Base-by-base conservation (phyloP, 1,284 basidiomycete genomes). In the Leccinum subatratum region DNA sequence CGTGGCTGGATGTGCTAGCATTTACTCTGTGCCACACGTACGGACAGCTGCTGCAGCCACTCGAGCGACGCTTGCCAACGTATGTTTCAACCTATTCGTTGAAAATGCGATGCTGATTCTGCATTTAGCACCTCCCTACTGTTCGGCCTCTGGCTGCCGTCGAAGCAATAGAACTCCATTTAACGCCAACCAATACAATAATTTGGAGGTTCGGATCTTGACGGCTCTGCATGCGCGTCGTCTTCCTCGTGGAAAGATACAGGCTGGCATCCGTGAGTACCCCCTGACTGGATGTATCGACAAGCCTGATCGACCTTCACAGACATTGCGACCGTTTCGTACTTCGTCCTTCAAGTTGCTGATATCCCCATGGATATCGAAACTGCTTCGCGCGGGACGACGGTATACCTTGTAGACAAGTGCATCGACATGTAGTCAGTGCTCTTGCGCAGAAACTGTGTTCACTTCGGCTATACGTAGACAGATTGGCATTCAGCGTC, bases 291-390 rank as follows among this genome's bases (percentile, higher is more conserved):
- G 20, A 60, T 14, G 62, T 60, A 12, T 54, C 22, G 1, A 14
- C 32, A 25, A 34, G 39, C 16, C 63, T 60, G 37, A 57, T n/a
- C 1, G 20, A 59, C 1, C 12, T 18, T n/a, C 11, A 42, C 56
- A 96, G 94, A 99, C 77, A 99, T 99, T 70, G 97, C 97, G 67
- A 97, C 99, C 75, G 97, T 99, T 1, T 96, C 96, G 3, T 90
- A 97, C 78, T 99, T 99, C 73, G 97, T 99, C 1, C 88, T n/a
- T n/a, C n/a, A n/a, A n/a, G n/a, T 87, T 64, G 84, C 95, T 3
- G 94, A 96, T 74, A 99, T 92, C 64, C 87, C 97, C 0, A 99
- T 99, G 96, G 97, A 99, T 73, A 89, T 83, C 45, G 97, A 99
- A 78, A 97, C 97, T 18, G 94, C 96, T 16, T 87, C 95, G 14